Evolutionary conservation across 306 rosid species (phyloP).

Genomic region (Trichosanthes cucumerina): DNA sequence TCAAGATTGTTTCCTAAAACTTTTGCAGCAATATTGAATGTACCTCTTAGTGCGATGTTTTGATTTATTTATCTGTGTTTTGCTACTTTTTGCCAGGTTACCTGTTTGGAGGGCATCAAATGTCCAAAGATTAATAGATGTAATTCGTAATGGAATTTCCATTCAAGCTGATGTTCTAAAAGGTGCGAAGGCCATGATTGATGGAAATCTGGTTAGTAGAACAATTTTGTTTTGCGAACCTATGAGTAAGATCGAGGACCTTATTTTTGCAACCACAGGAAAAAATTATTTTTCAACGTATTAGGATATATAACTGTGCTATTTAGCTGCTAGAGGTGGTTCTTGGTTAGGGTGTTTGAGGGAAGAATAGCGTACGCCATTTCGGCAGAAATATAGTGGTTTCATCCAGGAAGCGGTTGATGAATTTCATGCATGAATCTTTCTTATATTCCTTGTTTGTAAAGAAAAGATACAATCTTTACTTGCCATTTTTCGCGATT

Average conservation of each 20-base stretch:
- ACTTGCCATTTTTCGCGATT: background rate
- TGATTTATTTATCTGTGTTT: conserved; percentile 4
- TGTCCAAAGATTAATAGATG: conserved; percentile 39
- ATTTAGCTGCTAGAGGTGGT: background rate
- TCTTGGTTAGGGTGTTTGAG: background rate
- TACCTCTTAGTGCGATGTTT: background rate
- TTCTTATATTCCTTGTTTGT: background rate
- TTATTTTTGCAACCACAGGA: background rate
- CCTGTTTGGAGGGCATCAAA: conserved; percentile 55
- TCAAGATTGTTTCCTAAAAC: background rate
- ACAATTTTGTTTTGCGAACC: background rate
- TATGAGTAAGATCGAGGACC: background rate
- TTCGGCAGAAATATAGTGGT: background rate
- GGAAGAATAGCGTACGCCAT: background rate
- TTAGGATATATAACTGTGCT: background rate
- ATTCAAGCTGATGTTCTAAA: conserved; percentile 59
- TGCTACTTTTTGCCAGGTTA: conserved; percentile 38
- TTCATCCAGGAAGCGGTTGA: background rate
- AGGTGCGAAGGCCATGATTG: conserved; percentile 54
- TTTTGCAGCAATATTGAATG: background rate
- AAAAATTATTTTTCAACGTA: background rate
- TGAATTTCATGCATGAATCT: background rate
- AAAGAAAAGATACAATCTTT: too few species aligned
- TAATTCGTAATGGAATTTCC: conserved; percentile 53
- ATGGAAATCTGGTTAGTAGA: conserved; percentile 69